Percentiles rank a stretch among this genome's conserved stretches.
Conservation (phyloP, 495 filamentous ascomycete species). For the Podospora bellae-mahoneyi region DNA sequence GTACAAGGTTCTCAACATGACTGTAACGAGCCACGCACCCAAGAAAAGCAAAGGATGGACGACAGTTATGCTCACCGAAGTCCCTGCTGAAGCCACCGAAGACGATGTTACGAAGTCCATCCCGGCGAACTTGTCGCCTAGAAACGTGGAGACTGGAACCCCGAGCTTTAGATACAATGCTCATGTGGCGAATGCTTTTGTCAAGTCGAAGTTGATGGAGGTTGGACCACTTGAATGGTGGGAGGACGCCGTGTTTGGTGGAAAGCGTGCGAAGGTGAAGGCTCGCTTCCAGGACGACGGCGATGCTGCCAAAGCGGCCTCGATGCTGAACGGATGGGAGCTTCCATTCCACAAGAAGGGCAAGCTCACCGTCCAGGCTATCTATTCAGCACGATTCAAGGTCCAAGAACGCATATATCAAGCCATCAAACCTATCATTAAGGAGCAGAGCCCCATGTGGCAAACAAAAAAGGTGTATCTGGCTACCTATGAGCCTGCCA, state of each 20-base stretch:
- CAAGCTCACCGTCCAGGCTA: constrained; percentile 32
- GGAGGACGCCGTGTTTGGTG: constrained; percentile 23
- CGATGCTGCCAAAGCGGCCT: constrained; percentile 32
- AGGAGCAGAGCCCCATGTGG: constrained; percentile 30
- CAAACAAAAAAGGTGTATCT: constrained; percentile 28
- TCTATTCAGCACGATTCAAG: constrained; percentile 38
- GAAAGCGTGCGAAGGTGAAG: constrained; percentile 33
- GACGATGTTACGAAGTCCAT: constrained; percentile 22
- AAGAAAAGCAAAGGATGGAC: neutral
- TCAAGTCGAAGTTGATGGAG: constrained; percentile 30
- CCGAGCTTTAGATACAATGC: constrained; percentile 22
- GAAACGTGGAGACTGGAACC: constrained; percentile 21
- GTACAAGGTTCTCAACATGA: constrained; percentile 18
- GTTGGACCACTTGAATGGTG: constrained; percentile 35
- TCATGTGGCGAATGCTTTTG: constrained; percentile 12
- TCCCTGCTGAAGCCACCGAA: constrained; percentile 21
- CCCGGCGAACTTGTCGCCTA: constrained; percentile 11
- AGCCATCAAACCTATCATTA: constrained; percentile 34
- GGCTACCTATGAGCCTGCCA: constrained; percentile 28
- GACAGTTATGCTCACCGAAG: constrained; percentile 28
- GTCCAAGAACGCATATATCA: constrained; percentile 35
- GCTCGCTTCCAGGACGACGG: constrained; percentile 33
- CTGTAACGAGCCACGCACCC: constrained; percentile 13
- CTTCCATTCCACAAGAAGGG: constrained; percentile 24
- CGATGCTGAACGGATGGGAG: constrained; percentile 20